Base-by-base conservation (phyloP, 2,329 filamentous ascomycete species). In the Diplocarpon mali region DNA sequence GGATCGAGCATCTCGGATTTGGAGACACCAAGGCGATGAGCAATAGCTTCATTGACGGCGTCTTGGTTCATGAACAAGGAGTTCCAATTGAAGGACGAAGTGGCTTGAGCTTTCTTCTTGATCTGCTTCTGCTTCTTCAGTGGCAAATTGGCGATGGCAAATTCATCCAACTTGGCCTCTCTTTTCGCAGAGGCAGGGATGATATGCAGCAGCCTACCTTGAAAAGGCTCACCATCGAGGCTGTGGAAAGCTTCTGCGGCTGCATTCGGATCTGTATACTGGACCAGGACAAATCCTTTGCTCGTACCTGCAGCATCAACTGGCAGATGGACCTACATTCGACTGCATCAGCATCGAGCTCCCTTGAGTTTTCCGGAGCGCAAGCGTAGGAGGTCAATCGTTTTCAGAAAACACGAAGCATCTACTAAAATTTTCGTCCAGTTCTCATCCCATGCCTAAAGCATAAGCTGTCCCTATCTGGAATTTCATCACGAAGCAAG, bases 391-490 rank as follows among this genome's bases (percentile, higher is more conserved):
- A 4, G 53, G 52, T 61, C 56, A 49, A 44, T 57, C 50, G 44
- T 62, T 64, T 63, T 68, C 69, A 92, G 87, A 80, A 76, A 71
- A 72, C 67, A 83, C 87, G 80, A 89, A 84, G 86, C 85, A 95
- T 96, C 90, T 98, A 98, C 92, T 95, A 98, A 95, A 93, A 95
- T 92, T 84, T 76, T 86, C 81, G 88, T 81, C 82, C 83, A 80
- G 78, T 74, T 87, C 72, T 78, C 85, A 89, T 93, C 89, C 96
- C 72, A 72, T 87, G 85, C 86, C 69, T 61, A 66, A 64, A 59
- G 84, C 84, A 90, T 95, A 85, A 88, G 90, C 80, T 96, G 92
- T 96, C 92, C 92, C 92, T 96, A 96, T 96, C 92, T 79, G 84
- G 84, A 77, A 78, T 70, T 86, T 96, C 90, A 96, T 96, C 92